These are phyloP conservation scores for Blakeslea trispora DNA, from an alignment of 371 early-diverging fungal species.

Conservation along the genomic window DNA sequence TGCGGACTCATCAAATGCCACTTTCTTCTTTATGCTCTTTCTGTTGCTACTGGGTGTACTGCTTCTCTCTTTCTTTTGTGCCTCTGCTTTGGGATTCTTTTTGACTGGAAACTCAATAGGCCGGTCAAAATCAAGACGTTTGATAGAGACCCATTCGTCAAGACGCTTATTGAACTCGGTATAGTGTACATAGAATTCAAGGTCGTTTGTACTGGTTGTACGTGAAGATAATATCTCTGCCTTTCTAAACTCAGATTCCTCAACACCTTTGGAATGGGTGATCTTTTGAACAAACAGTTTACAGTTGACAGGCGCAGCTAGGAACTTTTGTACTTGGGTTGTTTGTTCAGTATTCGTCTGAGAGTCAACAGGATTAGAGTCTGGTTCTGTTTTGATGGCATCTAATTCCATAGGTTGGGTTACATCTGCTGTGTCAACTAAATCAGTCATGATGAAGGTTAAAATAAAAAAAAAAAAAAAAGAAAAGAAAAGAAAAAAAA, in stretches of 20 bases:
- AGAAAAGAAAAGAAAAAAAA: too few species aligned
- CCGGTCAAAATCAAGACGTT: conserved; percentile 72
- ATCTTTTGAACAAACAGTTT: conserved; percentile 77
- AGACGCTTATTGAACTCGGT: conserved; percentile 98
- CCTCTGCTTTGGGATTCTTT: conserved; percentile 42
- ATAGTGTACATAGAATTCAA: conserved; percentile 98
- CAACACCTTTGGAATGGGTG: conserved; percentile 25
- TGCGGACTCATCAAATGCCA: conserved; percentile 7
- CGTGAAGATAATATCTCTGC: conserved; percentile 96
- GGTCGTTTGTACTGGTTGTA: conserved; percentile 39
- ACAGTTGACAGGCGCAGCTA: conserved; percentile 52
- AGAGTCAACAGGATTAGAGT: not conserved
- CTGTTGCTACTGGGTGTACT: conserved; percentile 33
- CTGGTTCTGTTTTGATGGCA: not conserved
- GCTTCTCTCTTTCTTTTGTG: conserved; percentile 40
- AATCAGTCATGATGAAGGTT: not conserved
- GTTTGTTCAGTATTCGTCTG: conserved; percentile 3
- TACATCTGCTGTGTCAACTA: not conserved
- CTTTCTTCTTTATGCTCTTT: conserved; percentile 13
- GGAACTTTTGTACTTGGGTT: conserved; percentile 27
- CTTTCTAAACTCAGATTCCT: conserved; percentile 68
- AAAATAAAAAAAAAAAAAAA: conserved; percentile 2
- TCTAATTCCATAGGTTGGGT: not conserved
- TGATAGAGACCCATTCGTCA: conserved; percentile 95
- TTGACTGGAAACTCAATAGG: conserved; percentile 71